phyloP scores from a whole-genome alignment of 805 yeast species.

The Zygoascus biomembranicola region DNA sequence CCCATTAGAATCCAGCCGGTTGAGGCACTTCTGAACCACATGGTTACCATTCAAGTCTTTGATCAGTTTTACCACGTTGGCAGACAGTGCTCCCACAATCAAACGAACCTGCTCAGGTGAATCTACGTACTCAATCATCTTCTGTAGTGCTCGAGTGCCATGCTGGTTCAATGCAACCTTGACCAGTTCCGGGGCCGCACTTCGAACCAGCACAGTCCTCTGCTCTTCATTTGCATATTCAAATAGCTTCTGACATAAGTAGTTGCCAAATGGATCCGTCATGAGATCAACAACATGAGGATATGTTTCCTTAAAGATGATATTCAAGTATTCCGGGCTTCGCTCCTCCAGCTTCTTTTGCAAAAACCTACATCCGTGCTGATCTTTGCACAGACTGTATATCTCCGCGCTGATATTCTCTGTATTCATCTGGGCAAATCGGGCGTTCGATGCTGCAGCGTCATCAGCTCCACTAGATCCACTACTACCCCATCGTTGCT shows the following conservation, averaged over 20 bases:
- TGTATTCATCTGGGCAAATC: constrained; percentile 35
- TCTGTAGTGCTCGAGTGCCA: constrained; percentile 93
- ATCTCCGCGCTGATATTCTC: constrained; percentile 49
- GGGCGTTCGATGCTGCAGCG: constrained; percentile 6
- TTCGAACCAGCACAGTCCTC: constrained; percentile 57
- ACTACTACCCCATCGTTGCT: neutral
- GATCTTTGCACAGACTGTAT: constrained; percentile 81
- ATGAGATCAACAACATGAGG: constrained; percentile 75
- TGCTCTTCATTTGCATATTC: constrained; percentile 68
- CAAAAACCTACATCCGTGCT: constrained; percentile 90
- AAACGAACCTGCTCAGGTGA: constrained; percentile 64
- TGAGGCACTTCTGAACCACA: constrained; percentile 87
- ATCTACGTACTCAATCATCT: constrained; percentile 72
- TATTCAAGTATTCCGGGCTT: constrained; percentile 25
- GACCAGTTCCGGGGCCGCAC: constrained; percentile 65
- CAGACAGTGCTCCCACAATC: constrained; percentile 49
- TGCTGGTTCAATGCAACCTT: constrained; percentile 86
- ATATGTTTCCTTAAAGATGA: constrained; percentile 75
- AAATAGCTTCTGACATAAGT: constrained; percentile 80
- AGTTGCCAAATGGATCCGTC: constrained; percentile 92
- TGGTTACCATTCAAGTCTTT: constrained; percentile 95
- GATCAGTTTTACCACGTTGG: constrained; percentile 70
- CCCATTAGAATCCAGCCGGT: constrained; percentile 56
- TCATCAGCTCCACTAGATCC: neutral
- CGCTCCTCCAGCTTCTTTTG: constrained; percentile 72